Percentiles rank a stretch among this genome's conserved stretches.
These are phyloP conservation scores for Xylaria sp. DNA, from an alignment of 2,329 filamentous ascomycete species.

Conservation along the genomic window DNA sequence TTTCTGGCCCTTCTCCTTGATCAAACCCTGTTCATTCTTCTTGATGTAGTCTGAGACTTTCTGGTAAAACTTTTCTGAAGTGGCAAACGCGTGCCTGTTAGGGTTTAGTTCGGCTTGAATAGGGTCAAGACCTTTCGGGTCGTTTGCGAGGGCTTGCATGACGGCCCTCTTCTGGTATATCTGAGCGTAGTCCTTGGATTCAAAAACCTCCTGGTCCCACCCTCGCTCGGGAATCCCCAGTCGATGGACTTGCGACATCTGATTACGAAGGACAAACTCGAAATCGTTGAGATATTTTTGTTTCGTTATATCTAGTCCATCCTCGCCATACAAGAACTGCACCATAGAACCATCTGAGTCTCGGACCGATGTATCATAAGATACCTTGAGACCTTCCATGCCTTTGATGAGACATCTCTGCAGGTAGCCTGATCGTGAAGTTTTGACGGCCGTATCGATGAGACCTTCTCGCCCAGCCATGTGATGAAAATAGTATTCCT, in stretches of 20 bases:
- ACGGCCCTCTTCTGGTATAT: conserved; percentile 85
- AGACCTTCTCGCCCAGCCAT: conserved; percentile 99
- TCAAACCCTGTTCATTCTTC: conserved; percentile 73
- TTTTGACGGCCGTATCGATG: conserved; percentile 99
- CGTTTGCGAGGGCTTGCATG: conserved; percentile 73
- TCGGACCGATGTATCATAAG: conserved; percentile 93
- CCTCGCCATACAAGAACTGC: conserved; percentile 96
- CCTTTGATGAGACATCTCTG: conserved; percentile 98
- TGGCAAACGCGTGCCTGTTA: conserved; percentile 82
- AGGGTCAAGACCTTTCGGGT: conserved; percentile 75
- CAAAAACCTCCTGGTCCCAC: conserved; percentile 55
- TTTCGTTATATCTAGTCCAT: conserved; percentile 93
- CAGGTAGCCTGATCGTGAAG: conserved; percentile 93
- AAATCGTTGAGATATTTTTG: conserved; percentile 92
- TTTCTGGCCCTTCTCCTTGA: conserved; percentile 62
- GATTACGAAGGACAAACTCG: conserved; percentile 88
- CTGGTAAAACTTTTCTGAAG: conserved; percentile 86
- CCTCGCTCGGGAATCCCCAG: conserved; percentile 71
- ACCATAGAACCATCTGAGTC: conserved; percentile 93
- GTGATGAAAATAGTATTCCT: conserved; percentile 99
- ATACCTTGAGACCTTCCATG: conserved; percentile 92
- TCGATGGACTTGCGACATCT: conserved; percentile 80
- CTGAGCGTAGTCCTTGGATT: conserved; percentile 70
- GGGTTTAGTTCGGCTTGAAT: conserved; percentile 79
- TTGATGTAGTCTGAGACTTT: conserved; percentile 82